Evolutionary conservation across 2,329 filamentous ascomycete genomes (phyloP), one percentile per base, ranked within the genome.

Genomic region (Colletotrichum neosansevieriae): DNA sequence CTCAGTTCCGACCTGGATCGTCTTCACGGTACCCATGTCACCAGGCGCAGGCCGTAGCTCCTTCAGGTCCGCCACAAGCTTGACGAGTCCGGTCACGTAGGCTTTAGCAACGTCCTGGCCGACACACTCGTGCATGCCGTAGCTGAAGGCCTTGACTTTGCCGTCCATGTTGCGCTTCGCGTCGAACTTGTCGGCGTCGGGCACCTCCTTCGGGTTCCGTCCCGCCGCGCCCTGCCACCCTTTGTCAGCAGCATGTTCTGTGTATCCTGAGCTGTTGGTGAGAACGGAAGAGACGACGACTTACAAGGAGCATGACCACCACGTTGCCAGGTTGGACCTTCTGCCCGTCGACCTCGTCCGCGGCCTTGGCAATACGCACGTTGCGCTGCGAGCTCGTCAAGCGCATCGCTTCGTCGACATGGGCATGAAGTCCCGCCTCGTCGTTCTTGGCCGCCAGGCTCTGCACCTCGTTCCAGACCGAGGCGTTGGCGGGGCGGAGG

Each of bases 51-150:
- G 80, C 6, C 83, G 81, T 2, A 85, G 76, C 44, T 81, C 72
- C 72, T 82, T 82, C 60, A 85, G 77, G 13, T 79, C 77, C 0
- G 82, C 82, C 0, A 75, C 74, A 3, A 84, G 76, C 73, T 80
- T 82, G 38, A 85, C 72, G 24, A 85, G 76, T 0, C 80, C 81
- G 1, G 74, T 75, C 5, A 85, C 73, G 50, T 80, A 83, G 0
- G 79, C 74, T 12, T 80, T 75, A 0, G 81, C 78, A 1, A 84
- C 71, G 4, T 84, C 77, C 40, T 78, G 77, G 44, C 78, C 81
- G 2, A 84, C 34, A 64, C 84, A 86, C 32, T 82, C 78, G 73
- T 86, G 84, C 36, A 81, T 79, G 0, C 83, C 83, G 60, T 80
- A 80, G 71, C 82, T 82, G 67, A 81, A 85, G 19, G 82, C 76